Percentiles rank a stretch among this genome's conserved stretches.
These are phyloP conservation scores for Leccinum subgranulosum DNA, from an alignment of 768 basidiomycete genomes.

Conservation along the genomic window DNA sequence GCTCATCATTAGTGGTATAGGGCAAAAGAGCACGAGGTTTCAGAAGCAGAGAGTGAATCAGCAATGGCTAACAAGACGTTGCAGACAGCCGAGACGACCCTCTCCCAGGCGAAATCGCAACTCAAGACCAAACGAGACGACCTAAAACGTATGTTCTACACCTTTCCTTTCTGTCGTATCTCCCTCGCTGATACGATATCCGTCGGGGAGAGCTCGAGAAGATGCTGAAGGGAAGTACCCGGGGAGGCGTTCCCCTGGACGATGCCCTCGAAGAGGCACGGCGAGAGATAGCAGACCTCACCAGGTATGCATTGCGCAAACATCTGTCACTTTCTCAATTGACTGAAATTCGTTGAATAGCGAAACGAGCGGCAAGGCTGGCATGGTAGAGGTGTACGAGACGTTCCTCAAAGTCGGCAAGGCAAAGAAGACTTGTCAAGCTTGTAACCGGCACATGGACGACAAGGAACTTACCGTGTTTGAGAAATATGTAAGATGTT, in stretches of 20 bases:
- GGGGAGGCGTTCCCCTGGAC: slow-evolving; percentile 41
- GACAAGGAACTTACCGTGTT: slow-evolving; percentile 54
- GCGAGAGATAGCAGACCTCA: slow-evolving; percentile 11
- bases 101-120: slow-evolving; percentile 59
- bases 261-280: slow-evolving; percentile 44
- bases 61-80: slow-evolving; percentile 51
- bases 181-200: not conserved
- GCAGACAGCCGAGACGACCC: slow-evolving; percentile 59
- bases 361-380: slow-evolving; percentile 24
- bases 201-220: slow-evolving; percentile 37
- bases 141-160: slow-evolving; percentile 47
- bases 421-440: slow-evolving; percentile 65
- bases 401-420: slow-evolving; percentile 55
- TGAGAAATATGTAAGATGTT: slow-evolving; percentile 60
- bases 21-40: slow-evolving; percentile 62
- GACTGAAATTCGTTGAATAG: slow-evolving; percentile 11
- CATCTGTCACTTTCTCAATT: not conserved
- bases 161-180: not conserved
- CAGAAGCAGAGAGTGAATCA: slow-evolving; percentile 30
- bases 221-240: slow-evolving; percentile 38
- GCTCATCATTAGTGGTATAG: slow-evolving; percentile 36
- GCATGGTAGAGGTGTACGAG: slow-evolving; percentile 49
- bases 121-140: slow-evolving; percentile 61
- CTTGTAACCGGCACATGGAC: slow-evolving; percentile 70
- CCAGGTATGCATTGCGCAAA: slow-evolving; percentile 10